These are phyloP conservation scores for Aspergillus ochraceoroseus DNA, from an alignment of 2,329 filamentous ascomycete genomes.

Conservation along the genomic window DNA sequence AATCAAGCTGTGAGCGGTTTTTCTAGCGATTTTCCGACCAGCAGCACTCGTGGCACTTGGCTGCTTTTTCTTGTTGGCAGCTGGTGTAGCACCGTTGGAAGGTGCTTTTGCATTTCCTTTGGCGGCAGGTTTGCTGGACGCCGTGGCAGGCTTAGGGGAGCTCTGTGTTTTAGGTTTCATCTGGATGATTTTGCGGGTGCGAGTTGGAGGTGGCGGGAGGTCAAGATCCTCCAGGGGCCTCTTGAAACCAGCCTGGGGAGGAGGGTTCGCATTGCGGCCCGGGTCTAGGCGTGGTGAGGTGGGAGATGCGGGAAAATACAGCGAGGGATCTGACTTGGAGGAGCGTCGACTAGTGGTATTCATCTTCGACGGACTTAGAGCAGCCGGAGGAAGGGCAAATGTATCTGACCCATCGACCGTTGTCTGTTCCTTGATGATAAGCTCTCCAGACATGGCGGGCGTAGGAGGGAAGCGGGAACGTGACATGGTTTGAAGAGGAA, in stretches of 20 bases:
- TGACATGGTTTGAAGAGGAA: slow-evolving; percentile 26
- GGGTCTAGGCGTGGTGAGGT: slow-evolving; percentile 31
- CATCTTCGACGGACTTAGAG: slow-evolving; percentile 27
- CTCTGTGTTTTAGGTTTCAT: slow-evolving; percentile 69
- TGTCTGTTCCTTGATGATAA: slow-evolving; percentile 36
- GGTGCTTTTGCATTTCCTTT: slow-evolving; percentile 25
- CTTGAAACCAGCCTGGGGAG: slow-evolving; percentile 36
- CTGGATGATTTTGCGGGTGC: slow-evolving; percentile 94
- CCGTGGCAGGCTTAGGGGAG: slow-evolving; percentile 43
- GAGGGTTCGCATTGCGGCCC: slow-evolving; percentile 23
- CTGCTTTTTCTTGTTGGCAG: slow-evolving; percentile 67
- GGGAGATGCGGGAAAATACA: slow-evolving; percentile 33
- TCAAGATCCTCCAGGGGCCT: slow-evolving; percentile 55
- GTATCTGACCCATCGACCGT: slow-evolving; percentile 29
- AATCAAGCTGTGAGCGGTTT: slow-evolving; percentile 93
- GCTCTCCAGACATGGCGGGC: slow-evolving; percentile 38
- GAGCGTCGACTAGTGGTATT: slow-evolving; percentile 26
- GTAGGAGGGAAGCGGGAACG: slow-evolving; percentile 35
- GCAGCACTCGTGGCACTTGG: slow-evolving; percentile 71
- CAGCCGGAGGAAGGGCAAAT: slow-evolving; percentile 37
- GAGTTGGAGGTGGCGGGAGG: slow-evolving; percentile 84
- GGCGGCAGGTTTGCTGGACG: slow-evolving; percentile 19
- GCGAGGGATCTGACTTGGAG: slow-evolving; percentile 28
- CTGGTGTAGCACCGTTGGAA: slow-evolving; percentile 22
- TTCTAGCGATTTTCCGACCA: slow-evolving; percentile 89